Conservation (phyloP, 2,329 filamentous ascomycete genomes). For the Verticillium nonalfalfae region DNA sequence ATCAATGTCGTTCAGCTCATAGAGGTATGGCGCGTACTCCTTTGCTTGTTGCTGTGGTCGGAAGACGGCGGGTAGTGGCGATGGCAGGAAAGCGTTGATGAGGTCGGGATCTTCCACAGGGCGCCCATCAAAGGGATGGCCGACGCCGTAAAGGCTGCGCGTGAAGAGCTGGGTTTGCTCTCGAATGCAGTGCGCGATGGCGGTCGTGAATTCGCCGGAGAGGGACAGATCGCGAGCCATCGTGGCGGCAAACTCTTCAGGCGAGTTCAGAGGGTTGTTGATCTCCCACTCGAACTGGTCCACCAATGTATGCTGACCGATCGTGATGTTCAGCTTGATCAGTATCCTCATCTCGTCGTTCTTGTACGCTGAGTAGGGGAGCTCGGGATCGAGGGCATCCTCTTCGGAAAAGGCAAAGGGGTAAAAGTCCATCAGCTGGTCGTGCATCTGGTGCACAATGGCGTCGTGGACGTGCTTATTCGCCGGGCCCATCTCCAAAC, state of each 20-base stretch:
- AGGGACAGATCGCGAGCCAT: slow-evolving; percentile 89
- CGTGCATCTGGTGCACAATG: slow-evolving; percentile 65
- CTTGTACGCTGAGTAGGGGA: slow-evolving; percentile 91
- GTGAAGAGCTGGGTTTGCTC: slow-evolving; percentile 95
- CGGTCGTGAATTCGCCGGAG: slow-evolving; percentile 92
- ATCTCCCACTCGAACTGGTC: slow-evolving; percentile 99
- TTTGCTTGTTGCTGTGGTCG: slow-evolving; percentile 88
- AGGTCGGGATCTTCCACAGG: slow-evolving; percentile 91
- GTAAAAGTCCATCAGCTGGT: slow-evolving; percentile 90
- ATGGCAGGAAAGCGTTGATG: slow-evolving; percentile 75
- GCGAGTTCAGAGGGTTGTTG: slow-evolving; percentile 88
- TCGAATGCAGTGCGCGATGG: slow-evolving; percentile 94
- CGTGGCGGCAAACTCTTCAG: slow-evolving; percentile 85
- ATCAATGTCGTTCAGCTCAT: slow-evolving; percentile 87
- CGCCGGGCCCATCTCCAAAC: slow-evolving; percentile 44
- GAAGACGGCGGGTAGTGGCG: slow-evolving; percentile 77
- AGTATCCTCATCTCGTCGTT: slow-evolving; percentile 98
- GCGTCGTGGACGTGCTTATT: slow-evolving; percentile 57
- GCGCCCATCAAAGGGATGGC: slow-evolving; percentile 90
- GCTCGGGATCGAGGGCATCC: slow-evolving; percentile 79
- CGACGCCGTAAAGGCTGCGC: slow-evolving; percentile 84
- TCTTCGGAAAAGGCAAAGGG: slow-evolving; percentile 88
- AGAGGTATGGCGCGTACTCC: slow-evolving; percentile 88
- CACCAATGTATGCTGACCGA: slow-evolving; percentile 86
- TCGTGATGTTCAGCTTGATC: slow-evolving; percentile 95